Evolutionary conservation across 2,329 filamentous ascomycete genomes (phyloP).

Genomic region (Cyphellophora europaea): DNA sequence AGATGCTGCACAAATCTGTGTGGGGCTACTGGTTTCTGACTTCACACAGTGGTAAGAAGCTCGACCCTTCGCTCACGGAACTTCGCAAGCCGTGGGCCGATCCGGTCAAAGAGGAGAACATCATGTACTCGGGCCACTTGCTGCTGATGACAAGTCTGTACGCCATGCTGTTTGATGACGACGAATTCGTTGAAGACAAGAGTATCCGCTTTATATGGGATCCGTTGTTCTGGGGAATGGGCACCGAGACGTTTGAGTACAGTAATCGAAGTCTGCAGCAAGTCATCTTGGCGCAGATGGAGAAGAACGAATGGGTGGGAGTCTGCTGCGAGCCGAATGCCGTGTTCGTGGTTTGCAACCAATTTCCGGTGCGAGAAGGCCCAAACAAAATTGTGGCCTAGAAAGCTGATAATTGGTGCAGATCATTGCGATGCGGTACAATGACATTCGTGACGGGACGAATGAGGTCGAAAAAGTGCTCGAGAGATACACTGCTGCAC

Average conservation of each 20-base stretch:
- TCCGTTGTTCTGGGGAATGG: slow-evolving; percentile 30
- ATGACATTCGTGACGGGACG: slow-evolving; percentile 27
- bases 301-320: slow-evolving; percentile 28
- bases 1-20: slow-evolving; percentile 33
- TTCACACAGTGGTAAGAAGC: slow-evolving; percentile 23
- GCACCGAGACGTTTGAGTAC: slow-evolving; percentile 27
- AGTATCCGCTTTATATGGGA: slow-evolving; percentile 30
- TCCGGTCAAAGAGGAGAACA: slow-evolving; percentile 31
- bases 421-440: slow-evolving; percentile 30
- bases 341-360: slow-evolving; percentile 29
- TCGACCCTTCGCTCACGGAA: slow-evolving; percentile 30
- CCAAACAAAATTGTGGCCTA: no score
- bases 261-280: slow-evolving; percentile 24
- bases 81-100: slow-evolving; percentile 34
- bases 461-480: slow-evolving; percentile 23
- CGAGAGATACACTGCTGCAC: slow-evolving; percentile 28
- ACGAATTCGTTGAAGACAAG: slow-evolving; percentile 26
- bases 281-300: slow-evolving; percentile 29
- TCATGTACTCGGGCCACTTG: slow-evolving; percentile 34
- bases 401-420: slow-evolving; percentile 10
- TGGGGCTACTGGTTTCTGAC: slow-evolving; percentile 37
- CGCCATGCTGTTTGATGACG: slow-evolving; percentile 34
- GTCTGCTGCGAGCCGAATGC: slow-evolving; percentile 36
- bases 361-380: slow-evolving; percentile 29
- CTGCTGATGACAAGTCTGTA: slow-evolving; percentile 31